Percentiles rank a stretch among this genome's conserved stretches.
These are phyloP conservation scores for Guadua angustifolia DNA, from an alignment of 176 grass and related monocot genomes.

Conservation along the genomic window DNA sequence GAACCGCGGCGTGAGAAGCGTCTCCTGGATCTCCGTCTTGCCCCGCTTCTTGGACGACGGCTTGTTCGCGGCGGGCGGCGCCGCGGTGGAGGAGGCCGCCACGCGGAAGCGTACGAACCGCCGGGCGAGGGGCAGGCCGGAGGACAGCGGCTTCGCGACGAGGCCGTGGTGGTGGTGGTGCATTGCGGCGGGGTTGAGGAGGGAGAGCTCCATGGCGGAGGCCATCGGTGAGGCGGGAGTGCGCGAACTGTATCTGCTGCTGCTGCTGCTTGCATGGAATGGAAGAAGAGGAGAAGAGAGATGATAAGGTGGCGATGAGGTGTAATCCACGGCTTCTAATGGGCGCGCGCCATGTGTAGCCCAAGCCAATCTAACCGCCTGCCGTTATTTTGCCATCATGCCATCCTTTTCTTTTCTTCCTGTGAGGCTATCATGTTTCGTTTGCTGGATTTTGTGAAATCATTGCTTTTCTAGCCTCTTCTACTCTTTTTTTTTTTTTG, in stretches of 20 bases:
- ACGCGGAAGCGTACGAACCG: conserved; percentile 44
- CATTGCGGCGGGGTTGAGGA: conserved; percentile 62
- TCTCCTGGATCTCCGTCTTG: conserved; percentile 82
- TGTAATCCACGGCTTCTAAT: conserved; percentile 74
- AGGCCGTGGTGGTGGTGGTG: conserved; percentile 35
- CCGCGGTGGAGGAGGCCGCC: conserved; percentile 37
- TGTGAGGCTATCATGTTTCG: neutral
- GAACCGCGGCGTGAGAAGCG: conserved; percentile 85
- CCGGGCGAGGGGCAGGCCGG: neutral
- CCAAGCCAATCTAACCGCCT: conserved; percentile 40
- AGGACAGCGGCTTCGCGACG: neutral
- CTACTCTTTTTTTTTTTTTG: too few species aligned
- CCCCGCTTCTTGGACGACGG: conserved; percentile 47
- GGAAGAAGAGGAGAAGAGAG: neutral
- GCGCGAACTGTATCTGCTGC: conserved; percentile 3
- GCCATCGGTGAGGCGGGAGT: conserved; percentile 51
- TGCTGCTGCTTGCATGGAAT: neutral
- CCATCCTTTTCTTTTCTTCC: neutral
- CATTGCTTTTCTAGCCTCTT: too few species aligned
- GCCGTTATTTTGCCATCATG: neutral
- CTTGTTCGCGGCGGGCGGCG: conserved; percentile 41
- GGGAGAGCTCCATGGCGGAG: conserved; percentile 71
- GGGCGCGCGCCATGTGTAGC: conserved; percentile 47
- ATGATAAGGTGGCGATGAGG: conserved; percentile 56
- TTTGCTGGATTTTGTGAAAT: too few species aligned